Percentiles rank a stretch among this genome's conserved stretches.
phyloP scores from a whole-genome alignment of 139 green algal species.

The Nannochloris sp. region DNA sequence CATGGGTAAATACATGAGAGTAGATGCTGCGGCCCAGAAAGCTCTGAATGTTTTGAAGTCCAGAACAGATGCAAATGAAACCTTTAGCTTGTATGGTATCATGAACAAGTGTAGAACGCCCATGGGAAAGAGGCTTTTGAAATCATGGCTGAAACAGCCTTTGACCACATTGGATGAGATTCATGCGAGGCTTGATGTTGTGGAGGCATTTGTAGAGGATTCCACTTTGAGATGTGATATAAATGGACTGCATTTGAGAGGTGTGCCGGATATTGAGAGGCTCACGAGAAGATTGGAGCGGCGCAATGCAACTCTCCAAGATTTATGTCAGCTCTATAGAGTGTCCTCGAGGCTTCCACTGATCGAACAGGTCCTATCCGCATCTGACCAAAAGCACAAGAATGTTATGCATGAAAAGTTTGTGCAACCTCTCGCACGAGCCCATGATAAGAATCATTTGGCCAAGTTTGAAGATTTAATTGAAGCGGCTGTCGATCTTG shows the following conservation, averaged over 20 bases:
- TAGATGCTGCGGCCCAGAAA: constrained; percentile 34
- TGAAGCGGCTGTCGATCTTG: constrained; percentile 87
- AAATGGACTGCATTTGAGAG: constrained; percentile 55
- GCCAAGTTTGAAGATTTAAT: constrained; percentile 91
- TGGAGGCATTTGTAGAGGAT: constrained; percentile 71
- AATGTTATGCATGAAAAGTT: constrained; percentile 47
- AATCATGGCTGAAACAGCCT: constrained; percentile 93
- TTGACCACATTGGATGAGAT: constrained; percentile 70
- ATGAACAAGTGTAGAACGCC: constrained; percentile 75
- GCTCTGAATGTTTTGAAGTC: constrained; percentile 87
- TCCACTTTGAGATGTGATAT: constrained; percentile 59
- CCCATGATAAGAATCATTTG: constrained; percentile 71
- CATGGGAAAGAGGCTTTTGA: constrained; percentile 89
- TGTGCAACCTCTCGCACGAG: constrained; percentile 43
- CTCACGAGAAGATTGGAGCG: constrained; percentile 77
- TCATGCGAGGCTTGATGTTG: constrained; percentile 60
- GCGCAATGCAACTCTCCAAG: constrained; percentile 50
- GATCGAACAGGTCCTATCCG: constrained; percentile 54
- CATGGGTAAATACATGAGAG: constrained; percentile 13
- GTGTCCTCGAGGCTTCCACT: constrained; percentile 63
- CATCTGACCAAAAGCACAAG: constrained; percentile 46
- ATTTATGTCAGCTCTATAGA: constrained; percentile 91
- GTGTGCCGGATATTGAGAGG: constrained; percentile 86
- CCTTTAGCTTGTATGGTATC: constrained; percentile 81
- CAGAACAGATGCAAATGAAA: constrained; percentile 50